Evolutionary conservation across 164 flowering plant species (phyloP), one percentile per base, ranked within the genome.

Genomic region (Aristolochia contorta): DNA sequence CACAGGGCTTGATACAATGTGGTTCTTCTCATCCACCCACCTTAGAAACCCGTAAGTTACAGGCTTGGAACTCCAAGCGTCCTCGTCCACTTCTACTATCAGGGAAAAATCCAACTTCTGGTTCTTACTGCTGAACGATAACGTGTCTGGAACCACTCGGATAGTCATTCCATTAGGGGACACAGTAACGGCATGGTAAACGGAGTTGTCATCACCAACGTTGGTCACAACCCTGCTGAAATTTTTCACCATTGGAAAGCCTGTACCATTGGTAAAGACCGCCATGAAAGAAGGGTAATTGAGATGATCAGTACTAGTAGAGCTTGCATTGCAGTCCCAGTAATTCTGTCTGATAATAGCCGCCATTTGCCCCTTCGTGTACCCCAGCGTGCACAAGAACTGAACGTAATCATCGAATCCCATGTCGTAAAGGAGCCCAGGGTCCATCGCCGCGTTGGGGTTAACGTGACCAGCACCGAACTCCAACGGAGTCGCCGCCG

Each of bases 261-360:
- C 47, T 2, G 66, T 66, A 41, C 37, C 21, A 30, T 58, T 58
- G 24, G 19, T 3, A 56, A 71, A 68, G 16, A 62, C 58, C 16
- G 65, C 64, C 14, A 70, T 25, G 51, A 76, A 73, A 12, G 79
- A 73, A 14, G 79, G 77, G 59, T 73, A 71, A 20, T 73, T 77
- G 20, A 77, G 71, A 20, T 69, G n/a, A n/a, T n/a, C n/a, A n/a
- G n/a, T n/a, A n/a, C n/a, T 65, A 23, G 56, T 5, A 14, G 51
- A n/a, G 8, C 13, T 51, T 16, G 57, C 37, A 21, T 20, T 33
- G 64, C 74, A 74, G 37, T 55, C 49, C 67, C 65, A 71, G 19
- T 64, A 41, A 22, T 21, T 49, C 49, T 62, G 45, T 48, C 74
- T 72, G 23, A 60, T 59, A 20, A 67, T 16, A 14, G 67, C 63